Evolutionary conservation across 2,329 filamentous ascomycete genomes (phyloP).

Genomic region (Sphaerulina vaccinii): DNA sequence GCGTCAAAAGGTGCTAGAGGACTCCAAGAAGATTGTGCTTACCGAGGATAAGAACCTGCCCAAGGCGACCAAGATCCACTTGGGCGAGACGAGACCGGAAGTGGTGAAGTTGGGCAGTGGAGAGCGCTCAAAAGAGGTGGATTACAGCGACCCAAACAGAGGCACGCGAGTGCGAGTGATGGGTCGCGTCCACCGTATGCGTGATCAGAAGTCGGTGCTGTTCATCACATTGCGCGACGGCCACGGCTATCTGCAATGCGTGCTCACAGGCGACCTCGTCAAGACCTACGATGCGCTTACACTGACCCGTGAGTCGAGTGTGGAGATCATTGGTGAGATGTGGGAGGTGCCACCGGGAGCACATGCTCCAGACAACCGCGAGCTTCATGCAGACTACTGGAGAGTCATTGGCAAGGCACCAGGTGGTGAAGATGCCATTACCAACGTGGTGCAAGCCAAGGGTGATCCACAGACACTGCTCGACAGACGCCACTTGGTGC

Average conservation of each 20-base stretch:
- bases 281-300: slow-evolving; percentile 90
- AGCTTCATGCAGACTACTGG: slow-evolving; percentile 89
- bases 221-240: slow-evolving; percentile 87
- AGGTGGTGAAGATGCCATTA: slow-evolving; percentile 85
- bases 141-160: slow-evolving; percentile 55
- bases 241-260: slow-evolving; percentile 80
- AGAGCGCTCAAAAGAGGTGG: slow-evolving; percentile 48
- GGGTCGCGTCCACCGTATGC: slow-evolving; percentile 78
- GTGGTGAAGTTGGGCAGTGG: slow-evolving; percentile 56
- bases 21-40: slow-evolving; percentile 74
- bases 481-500: slow-evolving; percentile 78
- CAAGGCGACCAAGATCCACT: slow-evolving; percentile 70
- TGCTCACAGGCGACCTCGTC: slow-evolving; percentile 76
- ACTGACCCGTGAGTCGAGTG: slow-evolving; percentile 81
- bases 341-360: slow-evolving; percentile 74
- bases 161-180: slow-evolving; percentile 76
- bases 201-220: slow-evolving; percentile 77
- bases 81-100: slow-evolving; percentile 66
- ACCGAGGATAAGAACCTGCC: slow-evolving; percentile 71
- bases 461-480: slow-evolving; percentile 71
- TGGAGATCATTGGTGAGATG: slow-evolving; percentile 81
- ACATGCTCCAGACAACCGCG: slow-evolving; percentile 77
- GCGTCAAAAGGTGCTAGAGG: slow-evolving; percentile 70
- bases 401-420: slow-evolving; percentile 73
- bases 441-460: slow-evolving; percentile 72